A percentile compares a stretch with the other conserved stretches of the same genome.
Conservation (phyloP, 352 stramenopile genomes). For the Globisporangium uncinulatum region DNA sequence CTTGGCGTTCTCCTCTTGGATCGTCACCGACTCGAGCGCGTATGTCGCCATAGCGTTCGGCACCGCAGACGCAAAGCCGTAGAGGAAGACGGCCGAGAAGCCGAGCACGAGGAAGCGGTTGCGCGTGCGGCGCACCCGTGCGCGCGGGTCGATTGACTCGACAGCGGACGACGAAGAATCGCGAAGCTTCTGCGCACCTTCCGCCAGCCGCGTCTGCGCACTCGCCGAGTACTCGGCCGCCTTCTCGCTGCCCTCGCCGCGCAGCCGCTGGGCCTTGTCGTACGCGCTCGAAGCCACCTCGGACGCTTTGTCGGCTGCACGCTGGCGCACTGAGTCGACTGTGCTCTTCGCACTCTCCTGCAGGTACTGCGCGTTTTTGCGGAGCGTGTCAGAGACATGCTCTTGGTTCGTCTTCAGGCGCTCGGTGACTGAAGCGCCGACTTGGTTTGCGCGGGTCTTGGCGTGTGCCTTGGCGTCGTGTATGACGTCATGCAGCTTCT, state of each 20-base stretch:
- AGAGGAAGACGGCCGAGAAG: conserved; percentile 61
- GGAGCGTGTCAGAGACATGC: conserved; percentile 36
- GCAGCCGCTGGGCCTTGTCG: conserved; percentile 17
- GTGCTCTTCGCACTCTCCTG: conserved; percentile 33
- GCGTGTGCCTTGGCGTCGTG: conserved; percentile 22
- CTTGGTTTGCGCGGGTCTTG: conserved; percentile 14
- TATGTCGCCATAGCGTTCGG: conserved; percentile 70
- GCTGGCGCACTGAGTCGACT: conserved; percentile 15
- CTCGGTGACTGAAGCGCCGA: conserved; percentile 6
- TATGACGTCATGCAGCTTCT: conserved; percentile 23
- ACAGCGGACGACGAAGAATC: conserved; percentile 43
- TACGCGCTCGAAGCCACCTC: conserved; percentile 7
- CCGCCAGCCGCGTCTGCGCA: conserved; percentile 30
- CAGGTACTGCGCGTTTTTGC: conserved; percentile 39
- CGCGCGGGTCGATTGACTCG: conserved; percentile 46
- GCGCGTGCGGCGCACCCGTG: conserved; percentile 26
- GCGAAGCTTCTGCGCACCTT: conserved; percentile 41
- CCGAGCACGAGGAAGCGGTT: conserved; percentile 60
- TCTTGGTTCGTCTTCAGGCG: conserved; percentile 23
- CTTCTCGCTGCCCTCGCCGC: conserved; percentile 19
- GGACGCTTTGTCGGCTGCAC: conserved; percentile 8
- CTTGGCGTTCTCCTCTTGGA: conserved; percentile 37
- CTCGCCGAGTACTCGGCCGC: conserved; percentile 18
- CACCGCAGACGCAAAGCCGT: conserved; percentile 60
- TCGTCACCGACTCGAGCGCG: conserved; percentile 47